Conservation (phyloP, 2,329 filamentous ascomycete species). For the Helotiales sp. region DNA sequence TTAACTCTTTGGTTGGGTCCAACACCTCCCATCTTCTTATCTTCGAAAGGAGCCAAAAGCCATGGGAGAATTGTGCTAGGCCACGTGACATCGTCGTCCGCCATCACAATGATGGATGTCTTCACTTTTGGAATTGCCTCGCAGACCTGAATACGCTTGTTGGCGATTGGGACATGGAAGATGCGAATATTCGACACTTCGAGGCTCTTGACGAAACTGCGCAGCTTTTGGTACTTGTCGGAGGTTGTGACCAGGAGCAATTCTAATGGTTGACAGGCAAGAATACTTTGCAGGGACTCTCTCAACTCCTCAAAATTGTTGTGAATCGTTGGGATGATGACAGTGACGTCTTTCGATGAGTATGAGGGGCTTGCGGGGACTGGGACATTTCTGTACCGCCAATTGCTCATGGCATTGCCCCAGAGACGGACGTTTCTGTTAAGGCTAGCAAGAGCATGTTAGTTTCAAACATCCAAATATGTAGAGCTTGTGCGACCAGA, state of each 20-base stretch:
- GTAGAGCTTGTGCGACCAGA: not conserved
- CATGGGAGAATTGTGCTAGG: conserved; percentile 82
- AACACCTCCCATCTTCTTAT: conserved; percentile 80
- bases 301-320: conserved; percentile 81
- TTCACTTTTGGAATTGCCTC: conserved; percentile 82
- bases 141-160: conserved; percentile 93
- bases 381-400: conserved; percentile 81
- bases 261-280: conserved; percentile 67
- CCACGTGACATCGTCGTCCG: conserved; percentile 95
- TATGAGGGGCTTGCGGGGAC: conserved; percentile 74
- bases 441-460: conserved; percentile 54
- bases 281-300: conserved; percentile 75
- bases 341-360: conserved; percentile 78
- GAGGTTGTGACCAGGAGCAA: conserved; percentile 86
- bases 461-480: not conserved
- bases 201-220: conserved; percentile 64
- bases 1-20: conserved; percentile 86
- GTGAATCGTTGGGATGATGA: conserved; percentile 91
- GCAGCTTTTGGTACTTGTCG: conserved; percentile 69
- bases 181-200: conserved; percentile 65
- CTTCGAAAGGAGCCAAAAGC: conserved; percentile 91
- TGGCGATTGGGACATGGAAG: conserved; percentile 78
- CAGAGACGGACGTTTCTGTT: conserved; percentile 86
- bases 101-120: conserved; percentile 86
- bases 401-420: conserved; percentile 83